Conservation (phyloP, 257 asterid species). For the Solanum acaule region DNA sequence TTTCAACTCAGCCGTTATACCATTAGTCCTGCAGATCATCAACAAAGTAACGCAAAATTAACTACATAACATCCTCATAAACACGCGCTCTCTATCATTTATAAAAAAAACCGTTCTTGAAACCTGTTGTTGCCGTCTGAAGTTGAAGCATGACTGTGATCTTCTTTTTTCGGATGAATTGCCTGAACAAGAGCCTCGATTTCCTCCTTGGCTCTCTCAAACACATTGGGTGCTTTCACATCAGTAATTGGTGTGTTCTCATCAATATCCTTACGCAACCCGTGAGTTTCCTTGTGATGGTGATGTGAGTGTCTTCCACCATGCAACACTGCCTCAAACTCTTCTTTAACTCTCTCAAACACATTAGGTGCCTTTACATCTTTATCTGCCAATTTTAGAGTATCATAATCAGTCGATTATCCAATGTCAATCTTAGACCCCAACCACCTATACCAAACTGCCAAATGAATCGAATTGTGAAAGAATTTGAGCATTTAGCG, state of each 20-base stretch:
- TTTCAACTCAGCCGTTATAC: constrained; percentile 10
- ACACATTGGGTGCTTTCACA: constrained; percentile 70
- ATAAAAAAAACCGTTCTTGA: not conserved
- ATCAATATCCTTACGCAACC: constrained; percentile 53
- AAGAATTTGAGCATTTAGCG: not conserved
- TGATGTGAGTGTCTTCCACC: constrained; percentile 15
- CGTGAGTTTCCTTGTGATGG: constrained; percentile 60
- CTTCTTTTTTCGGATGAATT: constrained; percentile 50
- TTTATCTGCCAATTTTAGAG: constrained; percentile 17
- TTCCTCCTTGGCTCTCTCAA: constrained; percentile 78
- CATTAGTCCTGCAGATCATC: constrained; percentile 28
- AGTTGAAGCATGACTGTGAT: not conserved
- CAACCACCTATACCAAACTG: not conserved
- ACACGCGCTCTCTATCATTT: not conserved
- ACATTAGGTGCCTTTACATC: constrained; percentile 26
- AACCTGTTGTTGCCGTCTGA: constrained; percentile 21
- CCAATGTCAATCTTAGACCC: not conserved
- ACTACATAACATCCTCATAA: not conserved
- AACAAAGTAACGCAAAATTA: not conserved
- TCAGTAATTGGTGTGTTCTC: constrained; percentile 36
- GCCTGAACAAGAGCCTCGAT: constrained; percentile 61
- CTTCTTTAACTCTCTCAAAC: constrained; percentile 42
- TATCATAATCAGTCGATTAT: not conserved
- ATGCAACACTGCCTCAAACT: constrained; percentile 28
- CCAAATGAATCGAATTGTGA: not conserved